Percentiles rank a stretch among this genome's conserved stretches.
Conservation (phyloP, 2,329 filamentous ascomycete species). For the Penicillium freii region DNA sequence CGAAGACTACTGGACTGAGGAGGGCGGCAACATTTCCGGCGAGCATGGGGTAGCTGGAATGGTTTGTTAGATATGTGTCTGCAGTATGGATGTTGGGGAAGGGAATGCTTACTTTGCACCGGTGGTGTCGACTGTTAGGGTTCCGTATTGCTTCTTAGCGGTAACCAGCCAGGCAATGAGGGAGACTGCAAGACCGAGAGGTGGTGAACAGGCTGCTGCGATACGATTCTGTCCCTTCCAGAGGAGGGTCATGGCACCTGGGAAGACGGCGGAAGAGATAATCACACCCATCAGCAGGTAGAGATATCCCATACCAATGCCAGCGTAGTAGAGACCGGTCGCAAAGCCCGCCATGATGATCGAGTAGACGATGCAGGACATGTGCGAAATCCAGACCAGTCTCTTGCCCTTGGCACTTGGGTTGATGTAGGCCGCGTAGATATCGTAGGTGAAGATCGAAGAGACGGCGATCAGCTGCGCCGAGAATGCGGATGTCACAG, state of each 20-base stretch:
- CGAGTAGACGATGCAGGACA: conserved; percentile 70
- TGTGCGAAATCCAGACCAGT: conserved; percentile 77
- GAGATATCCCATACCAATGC: conserved; percentile 83
- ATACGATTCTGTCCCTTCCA: conserved; percentile 78
- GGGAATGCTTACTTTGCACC: conserved; percentile 62
- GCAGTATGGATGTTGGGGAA: background rate
- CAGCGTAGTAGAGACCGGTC: conserved; percentile 69
- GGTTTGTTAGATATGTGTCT: conserved; percentile 3
- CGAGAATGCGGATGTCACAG: conserved; percentile 79
- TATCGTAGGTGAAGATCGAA: conserved; percentile 83
- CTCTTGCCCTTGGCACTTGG: conserved; percentile 70
- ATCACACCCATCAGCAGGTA: conserved; percentile 91
- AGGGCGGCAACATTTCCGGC: conserved; percentile 82
- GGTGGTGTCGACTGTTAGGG: conserved; percentile 69
- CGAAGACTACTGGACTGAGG: conserved; percentile 70
- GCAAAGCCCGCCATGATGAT: conserved; percentile 75
- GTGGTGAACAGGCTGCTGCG: conserved; percentile 67
- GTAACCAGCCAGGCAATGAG: conserved; percentile 78
- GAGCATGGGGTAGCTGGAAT: conserved; percentile 67
- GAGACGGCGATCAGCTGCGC: conserved; percentile 84
- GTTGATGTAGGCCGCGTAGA: conserved; percentile 85
- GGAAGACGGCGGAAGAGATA: conserved; percentile 80
- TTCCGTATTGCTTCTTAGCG: conserved; percentile 65
- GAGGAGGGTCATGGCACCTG: conserved; percentile 73
- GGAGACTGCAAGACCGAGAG: conserved; percentile 66